Evolutionary conservation across 306 rosid genomes (phyloP).

Genomic region (Macrotyloma uniflorum): DNA sequence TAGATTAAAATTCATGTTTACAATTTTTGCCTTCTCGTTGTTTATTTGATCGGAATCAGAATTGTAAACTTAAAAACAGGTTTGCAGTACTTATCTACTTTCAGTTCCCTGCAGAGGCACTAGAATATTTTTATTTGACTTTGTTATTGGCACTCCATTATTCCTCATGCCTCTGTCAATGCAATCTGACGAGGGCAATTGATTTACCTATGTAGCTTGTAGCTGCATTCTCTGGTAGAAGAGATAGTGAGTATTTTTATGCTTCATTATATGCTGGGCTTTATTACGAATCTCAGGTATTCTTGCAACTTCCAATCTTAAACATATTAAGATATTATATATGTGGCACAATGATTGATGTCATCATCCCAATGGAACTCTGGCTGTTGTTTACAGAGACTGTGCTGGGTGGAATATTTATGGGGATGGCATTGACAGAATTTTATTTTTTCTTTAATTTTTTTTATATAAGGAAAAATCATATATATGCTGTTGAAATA

Average conservation of each 20-base stretch:
- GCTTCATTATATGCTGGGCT: slow-evolving; percentile 89
- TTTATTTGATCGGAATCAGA: neutral
- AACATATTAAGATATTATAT: neutral
- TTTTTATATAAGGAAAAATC: neutral
- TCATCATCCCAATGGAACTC: neutral
- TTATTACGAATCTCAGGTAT: slow-evolving; percentile 83
- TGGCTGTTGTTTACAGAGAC: neutral
- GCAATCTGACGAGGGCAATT: slow-evolving; percentile 43
- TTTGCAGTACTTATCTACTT: neutral
- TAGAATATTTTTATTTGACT: neutral
- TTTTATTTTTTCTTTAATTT: too few species aligned
- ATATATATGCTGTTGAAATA: neutral
- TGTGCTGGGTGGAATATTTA: neutral
- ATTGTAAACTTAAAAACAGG: neutral
- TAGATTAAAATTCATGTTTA: slow-evolving; percentile 13
- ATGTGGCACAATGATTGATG: slow-evolving; percentile 8
- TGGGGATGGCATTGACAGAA: neutral
- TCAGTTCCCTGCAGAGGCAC: neutral
- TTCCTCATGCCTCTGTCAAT: slow-evolving; percentile 15
- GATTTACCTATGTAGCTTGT: slow-evolving; percentile 61
- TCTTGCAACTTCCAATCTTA: slow-evolving; percentile 28
- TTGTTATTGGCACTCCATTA: slow-evolving; percentile 15
- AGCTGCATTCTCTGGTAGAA: slow-evolving; percentile 73
- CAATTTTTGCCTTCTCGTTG: neutral
- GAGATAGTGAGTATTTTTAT: slow-evolving; percentile 67